Conservation (phyloP, 495 filamentous ascomycete genomes). For the Lasiosphaeriaceae sp. region DNA sequence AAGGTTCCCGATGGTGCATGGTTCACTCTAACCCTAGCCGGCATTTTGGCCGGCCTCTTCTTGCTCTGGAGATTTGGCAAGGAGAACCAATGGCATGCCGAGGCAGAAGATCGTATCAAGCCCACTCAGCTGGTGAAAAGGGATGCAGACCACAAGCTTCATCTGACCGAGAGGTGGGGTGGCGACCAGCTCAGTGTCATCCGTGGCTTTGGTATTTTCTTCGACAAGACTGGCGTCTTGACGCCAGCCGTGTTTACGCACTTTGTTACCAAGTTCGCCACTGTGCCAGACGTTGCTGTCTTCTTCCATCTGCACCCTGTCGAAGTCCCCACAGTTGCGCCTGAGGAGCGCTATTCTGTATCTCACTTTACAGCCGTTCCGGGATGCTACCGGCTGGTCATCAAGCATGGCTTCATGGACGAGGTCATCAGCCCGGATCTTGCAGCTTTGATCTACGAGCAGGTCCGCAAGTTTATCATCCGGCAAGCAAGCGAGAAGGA, state of each 20-base stretch:
- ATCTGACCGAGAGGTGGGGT: slow-evolving; percentile 41
- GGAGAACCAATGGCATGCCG: slow-evolving; percentile 66
- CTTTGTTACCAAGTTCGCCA: slow-evolving; percentile 59
- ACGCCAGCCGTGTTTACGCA: slow-evolving; percentile 60
- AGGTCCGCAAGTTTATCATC: slow-evolving; percentile 53
- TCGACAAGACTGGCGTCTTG: slow-evolving; percentile 57
- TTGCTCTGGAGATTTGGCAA: slow-evolving; percentile 73
- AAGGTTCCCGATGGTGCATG: slow-evolving; percentile 72
- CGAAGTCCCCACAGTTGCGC: slow-evolving; percentile 44
- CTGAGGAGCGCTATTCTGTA: slow-evolving; percentile 39
- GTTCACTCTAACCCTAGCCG: slow-evolving; percentile 66
- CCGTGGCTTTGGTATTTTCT: slow-evolving; percentile 59
- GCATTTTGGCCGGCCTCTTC: slow-evolving; percentile 55
- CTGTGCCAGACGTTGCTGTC: slow-evolving; percentile 52
- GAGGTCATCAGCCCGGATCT: slow-evolving; percentile 61
- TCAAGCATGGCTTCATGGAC: slow-evolving; percentile 69
- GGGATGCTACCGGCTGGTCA: slow-evolving; percentile 60
- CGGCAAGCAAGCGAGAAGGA: slow-evolving; percentile 25
- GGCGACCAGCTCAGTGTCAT: slow-evolving; percentile 41
- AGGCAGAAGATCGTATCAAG: slow-evolving; percentile 56
- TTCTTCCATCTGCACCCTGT: slow-evolving; percentile 63
- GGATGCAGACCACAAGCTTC: slow-evolving; percentile 19
- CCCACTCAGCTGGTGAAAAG: slow-evolving; percentile 40
- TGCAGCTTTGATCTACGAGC: slow-evolving; percentile 54
- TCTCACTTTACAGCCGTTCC: slow-evolving; percentile 41